Base-by-base conservation (phyloP, 345 rosid genomes). In the Limnanthes douglasii region DNA sequence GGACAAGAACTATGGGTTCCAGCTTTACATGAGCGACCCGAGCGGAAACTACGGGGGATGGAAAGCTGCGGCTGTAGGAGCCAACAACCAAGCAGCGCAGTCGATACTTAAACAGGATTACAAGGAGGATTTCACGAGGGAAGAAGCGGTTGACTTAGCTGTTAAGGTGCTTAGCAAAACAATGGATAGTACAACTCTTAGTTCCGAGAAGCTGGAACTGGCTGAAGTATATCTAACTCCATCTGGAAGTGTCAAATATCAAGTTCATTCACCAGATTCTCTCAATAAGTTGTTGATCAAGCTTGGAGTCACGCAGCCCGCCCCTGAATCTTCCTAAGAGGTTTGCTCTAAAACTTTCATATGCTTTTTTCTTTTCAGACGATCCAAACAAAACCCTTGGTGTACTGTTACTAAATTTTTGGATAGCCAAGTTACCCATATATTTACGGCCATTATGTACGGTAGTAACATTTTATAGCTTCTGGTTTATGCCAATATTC, bases 111-210 rank as follows among this genome's bases (percentile, higher is more conserved):
- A 54, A 7, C 53, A 54, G 21, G 59, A 54, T 34, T 54, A 54
- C 3, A 54, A 54, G 36, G 59, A 54, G 3, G 47, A 39, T 38
- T 40, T 45, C 0, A 25, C 59, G 0, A 46, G 59, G 8, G 97
- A 84, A 30, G 97, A 84, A 32, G 97, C 95, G 0, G 90, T 88
- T 13, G 68, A 79, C 60, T 84, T 88, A 1, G 93, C 95, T 0
- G 54, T 88, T 43, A 88, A 84, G 75, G 97, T 88, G 18, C 75
- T 88, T 31, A 83, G 81, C 59, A 88, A 88, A 61, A 83, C 97
- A 4, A 88, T 88, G 97, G 97, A 88, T 60, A 88, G 97, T 51
- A 83, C 97, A 3, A 88, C 90, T 57, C 86, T 84, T 36, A 79
- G 94, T 39, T 76, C 95, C 0, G 97, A 88, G 31, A 88, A 84